Evolutionary conservation across 805 yeast species (phyloP).

Genomic region (Nakazawaea ernobii): DNA sequence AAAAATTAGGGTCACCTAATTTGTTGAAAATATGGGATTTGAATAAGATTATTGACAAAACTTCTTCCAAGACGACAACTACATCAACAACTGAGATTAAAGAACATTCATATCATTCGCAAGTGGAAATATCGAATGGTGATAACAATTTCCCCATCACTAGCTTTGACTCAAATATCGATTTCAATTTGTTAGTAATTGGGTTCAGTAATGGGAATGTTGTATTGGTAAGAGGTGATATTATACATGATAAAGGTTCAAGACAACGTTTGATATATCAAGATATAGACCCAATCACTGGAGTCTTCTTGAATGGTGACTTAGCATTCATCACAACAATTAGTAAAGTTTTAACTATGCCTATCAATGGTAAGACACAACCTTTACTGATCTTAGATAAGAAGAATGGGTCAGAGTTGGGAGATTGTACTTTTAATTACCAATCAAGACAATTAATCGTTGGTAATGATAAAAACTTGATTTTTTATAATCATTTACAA

Average conservation of each 20-base stretch:
- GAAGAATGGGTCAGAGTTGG: conserved; percentile 42
- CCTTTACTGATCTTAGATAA: conserved; percentile 43
- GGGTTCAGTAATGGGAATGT: conserved; percentile 86
- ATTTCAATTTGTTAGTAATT: conserved; percentile 59
- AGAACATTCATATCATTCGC: conserved; percentile 44
- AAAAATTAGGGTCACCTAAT: conserved; percentile 64
- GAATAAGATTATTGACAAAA: conserved; percentile 34
- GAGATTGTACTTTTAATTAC: conserved; percentile 35
- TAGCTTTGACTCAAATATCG: conserved; percentile 47
- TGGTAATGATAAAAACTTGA: conserved; percentile 57
- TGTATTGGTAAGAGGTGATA: conserved; percentile 78
- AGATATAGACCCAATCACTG: conserved; percentile 76
- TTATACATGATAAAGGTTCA: conserved; percentile 83
- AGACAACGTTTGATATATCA: conserved; percentile 78
- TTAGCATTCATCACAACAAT: conserved; percentile 71
- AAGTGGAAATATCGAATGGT: conserved; percentile 61
- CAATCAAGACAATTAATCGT: conserved; percentile 41
- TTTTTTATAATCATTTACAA: conserved; percentile 53
- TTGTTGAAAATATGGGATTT: conserved; percentile 71
- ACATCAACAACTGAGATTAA: conserved; percentile 18
- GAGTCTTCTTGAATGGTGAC: conserved; percentile 52
- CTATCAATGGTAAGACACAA: conserved; percentile 73
- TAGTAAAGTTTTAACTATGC: conserved; percentile 60
- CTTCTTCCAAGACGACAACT: not conserved
- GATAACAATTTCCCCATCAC: conserved; percentile 76